These are phyloP conservation scores for Ormosia emarginata DNA, from an alignment of 306 rosid genomes.

Conservation along the genomic window DNA sequence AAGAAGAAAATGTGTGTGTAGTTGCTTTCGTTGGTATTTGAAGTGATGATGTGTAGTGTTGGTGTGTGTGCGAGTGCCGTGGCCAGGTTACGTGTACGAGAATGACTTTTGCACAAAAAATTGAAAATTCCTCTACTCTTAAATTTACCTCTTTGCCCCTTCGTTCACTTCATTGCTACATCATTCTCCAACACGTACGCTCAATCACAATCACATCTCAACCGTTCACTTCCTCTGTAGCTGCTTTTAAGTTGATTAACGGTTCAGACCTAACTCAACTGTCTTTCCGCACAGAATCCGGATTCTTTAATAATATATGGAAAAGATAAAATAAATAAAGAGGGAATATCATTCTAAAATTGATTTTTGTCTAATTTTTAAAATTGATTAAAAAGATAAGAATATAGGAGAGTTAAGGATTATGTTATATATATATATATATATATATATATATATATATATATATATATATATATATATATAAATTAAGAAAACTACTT, in stretches of 20 bases:
- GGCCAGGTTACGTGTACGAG: constrained; percentile 34
- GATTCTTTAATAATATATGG: too few relatives aligned
- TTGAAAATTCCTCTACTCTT: constrained; percentile 18
- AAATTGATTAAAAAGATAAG: too few relatives aligned
- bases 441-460: too few relatives aligned
- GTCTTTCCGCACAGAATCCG: background rate
- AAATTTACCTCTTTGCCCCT: background rate
- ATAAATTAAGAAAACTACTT: background rate
- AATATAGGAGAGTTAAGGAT: background rate
- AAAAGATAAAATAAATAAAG: too few relatives aligned
- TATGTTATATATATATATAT: too few relatives aligned
- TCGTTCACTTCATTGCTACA: background rate
- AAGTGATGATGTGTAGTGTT: background rate
- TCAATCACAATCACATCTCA: background rate
- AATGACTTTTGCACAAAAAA: constrained; percentile 25
- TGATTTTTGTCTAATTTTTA: too few relatives aligned
- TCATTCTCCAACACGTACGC: background rate
- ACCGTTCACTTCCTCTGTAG: background rate
- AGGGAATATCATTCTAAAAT: too few relatives aligned
- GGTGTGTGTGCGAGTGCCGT: background rate
- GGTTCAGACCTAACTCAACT: background rate
- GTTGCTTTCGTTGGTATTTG: constrained; percentile 13
- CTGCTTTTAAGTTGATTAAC: background rate
- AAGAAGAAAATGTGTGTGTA: background rate
- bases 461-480: too few relatives aligned